Conservation (phyloP, 2,329 filamentous ascomycete species). For the Aspergillaceae sp. region DNA sequence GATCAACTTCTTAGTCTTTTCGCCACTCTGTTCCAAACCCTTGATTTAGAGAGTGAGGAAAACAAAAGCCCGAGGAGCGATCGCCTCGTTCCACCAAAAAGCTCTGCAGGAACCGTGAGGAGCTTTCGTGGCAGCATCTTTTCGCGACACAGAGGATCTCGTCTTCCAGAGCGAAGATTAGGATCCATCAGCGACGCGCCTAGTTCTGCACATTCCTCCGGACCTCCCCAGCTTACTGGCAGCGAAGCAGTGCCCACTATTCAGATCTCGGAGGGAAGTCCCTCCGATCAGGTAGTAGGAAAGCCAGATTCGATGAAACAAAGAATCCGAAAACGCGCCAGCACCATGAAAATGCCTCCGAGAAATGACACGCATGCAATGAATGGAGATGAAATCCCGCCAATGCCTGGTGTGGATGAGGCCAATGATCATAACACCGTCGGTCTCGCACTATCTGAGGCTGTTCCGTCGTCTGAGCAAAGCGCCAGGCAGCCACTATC, state of each 20-base stretch:
- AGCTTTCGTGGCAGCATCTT: conserved; percentile 71
- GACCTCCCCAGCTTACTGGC: conserved; percentile 6
- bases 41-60: conserved; percentile 32
- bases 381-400: conserved; percentile 13
- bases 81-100: conserved; percentile 52
- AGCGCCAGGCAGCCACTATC: conserved; percentile 25
- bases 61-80: conserved; percentile 19
- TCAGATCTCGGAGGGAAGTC: conserved; percentile 61
- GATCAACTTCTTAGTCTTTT: conserved; percentile 79
- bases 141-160: conserved; percentile 48
- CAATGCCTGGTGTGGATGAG: not conserved
- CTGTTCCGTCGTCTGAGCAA: conserved; percentile 10
- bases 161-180: conserved; percentile 37
- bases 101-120: conserved; percentile 60
- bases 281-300: conserved; percentile 11
- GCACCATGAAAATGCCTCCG: conserved; percentile 19
- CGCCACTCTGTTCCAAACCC: conserved; percentile 65
- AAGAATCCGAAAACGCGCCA: conserved; percentile 26
- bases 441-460: conserved; percentile 22
- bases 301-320: conserved; percentile 23
- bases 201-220: conserved; percentile 16
- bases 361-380: conserved; percentile 15
- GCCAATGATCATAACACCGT: conserved; percentile 13
- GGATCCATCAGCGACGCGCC: conserved; percentile 24
- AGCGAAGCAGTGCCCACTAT: conserved; percentile 58